Conservation (phyloP, 805 yeast species). For the Candida coleopterorum region DNA sequence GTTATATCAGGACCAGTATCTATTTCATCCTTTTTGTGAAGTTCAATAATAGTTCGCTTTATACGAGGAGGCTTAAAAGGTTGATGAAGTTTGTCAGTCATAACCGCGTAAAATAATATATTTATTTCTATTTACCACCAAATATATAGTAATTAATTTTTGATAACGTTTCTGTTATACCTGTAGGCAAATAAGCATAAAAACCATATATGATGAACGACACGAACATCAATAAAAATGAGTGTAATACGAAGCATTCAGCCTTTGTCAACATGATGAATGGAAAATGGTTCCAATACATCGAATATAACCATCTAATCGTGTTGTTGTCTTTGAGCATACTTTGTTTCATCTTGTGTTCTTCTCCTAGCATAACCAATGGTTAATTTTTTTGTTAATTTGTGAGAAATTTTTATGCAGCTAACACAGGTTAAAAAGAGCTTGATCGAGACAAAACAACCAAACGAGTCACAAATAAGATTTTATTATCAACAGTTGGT, state of each 20-base stretch:
- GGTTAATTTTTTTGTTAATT: neutral
- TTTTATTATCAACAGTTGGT: neutral
- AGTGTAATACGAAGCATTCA: conserved; percentile 19
- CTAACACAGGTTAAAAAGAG: conserved; percentile 4
- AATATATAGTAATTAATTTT: conserved; percentile 33
- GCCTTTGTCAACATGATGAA: conserved; percentile 45
- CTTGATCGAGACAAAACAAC: conserved; percentile 6
- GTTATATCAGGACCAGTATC: neutral
- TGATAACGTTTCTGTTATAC: conserved; percentile 24
- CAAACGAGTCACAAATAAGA: neutral
- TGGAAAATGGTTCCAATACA: conserved; percentile 44
- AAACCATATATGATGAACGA: conserved; percentile 25
- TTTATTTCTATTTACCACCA: conserved; percentile 24
- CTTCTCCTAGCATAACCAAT: no score
- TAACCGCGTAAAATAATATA: no score
- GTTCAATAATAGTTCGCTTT: no score
- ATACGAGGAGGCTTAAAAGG: conserved; percentile 52
- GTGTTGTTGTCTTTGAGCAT: neutral
- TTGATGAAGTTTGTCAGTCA: no score
- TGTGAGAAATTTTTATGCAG: conserved; percentile 3
- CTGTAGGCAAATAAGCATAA: conserved; percentile 20
- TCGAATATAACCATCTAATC: conserved; percentile 10
- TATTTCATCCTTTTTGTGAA: no score
- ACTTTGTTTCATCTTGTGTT: no score
- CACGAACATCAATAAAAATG: conserved; percentile 12